Evolutionary conservation across 164 flowering plant species (phyloP).

Genomic region (Amborella trichopoda): DNA sequence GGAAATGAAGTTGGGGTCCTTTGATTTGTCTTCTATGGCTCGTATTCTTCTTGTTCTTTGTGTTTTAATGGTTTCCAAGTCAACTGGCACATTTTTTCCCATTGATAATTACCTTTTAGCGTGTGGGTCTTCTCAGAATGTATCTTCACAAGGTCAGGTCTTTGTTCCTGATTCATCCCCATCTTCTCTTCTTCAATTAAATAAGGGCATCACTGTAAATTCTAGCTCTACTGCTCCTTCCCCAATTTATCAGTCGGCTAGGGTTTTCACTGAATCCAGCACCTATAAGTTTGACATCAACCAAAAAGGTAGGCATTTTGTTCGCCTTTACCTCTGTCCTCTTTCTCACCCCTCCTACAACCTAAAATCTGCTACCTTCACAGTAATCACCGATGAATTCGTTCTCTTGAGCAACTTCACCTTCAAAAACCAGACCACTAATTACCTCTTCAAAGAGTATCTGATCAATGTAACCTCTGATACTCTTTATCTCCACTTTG

Average conservation of each 20-base stretch:
- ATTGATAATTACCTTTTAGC: slow-evolving; percentile 21
- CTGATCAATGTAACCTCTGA: slow-evolving; percentile 18
- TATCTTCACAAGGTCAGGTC: slow-evolving; percentile 13
- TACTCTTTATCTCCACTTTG: slow-evolving; percentile 12
- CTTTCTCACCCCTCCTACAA: slow-evolving; percentile 8
- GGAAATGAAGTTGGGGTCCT: slow-evolving; percentile 6
- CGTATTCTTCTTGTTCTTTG: neutral
- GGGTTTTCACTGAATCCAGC: slow-evolving; percentile 11
- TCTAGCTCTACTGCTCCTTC: slow-evolving; percentile 12
- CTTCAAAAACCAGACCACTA: slow-evolving; percentile 12
- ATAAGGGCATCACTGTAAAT: slow-evolving; percentile 5
- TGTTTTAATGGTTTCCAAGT: slow-evolving; percentile 4
- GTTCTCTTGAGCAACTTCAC: slow-evolving; percentile 21
- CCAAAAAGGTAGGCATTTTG: slow-evolving; percentile 21
- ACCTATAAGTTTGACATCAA: slow-evolving; percentile 16
- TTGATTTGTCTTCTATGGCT: slow-evolving; percentile 2
- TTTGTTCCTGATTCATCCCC: slow-evolving; percentile 17
- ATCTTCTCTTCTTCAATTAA: slow-evolving; percentile 8
- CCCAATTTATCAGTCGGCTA: slow-evolving; percentile 16
- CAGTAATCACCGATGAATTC: slow-evolving; percentile 16
- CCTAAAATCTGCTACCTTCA: slow-evolving; percentile 13
- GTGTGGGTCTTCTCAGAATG: slow-evolving; percentile 22
- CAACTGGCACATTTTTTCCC: slow-evolving; percentile 12
- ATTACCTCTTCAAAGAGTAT: slow-evolving; percentile 23
- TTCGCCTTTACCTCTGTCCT: slow-evolving; percentile 23